These are phyloP conservation scores for Salix caprea DNA, from an alignment of 345 rosid genomes.

Conservation along the genomic window DNA sequence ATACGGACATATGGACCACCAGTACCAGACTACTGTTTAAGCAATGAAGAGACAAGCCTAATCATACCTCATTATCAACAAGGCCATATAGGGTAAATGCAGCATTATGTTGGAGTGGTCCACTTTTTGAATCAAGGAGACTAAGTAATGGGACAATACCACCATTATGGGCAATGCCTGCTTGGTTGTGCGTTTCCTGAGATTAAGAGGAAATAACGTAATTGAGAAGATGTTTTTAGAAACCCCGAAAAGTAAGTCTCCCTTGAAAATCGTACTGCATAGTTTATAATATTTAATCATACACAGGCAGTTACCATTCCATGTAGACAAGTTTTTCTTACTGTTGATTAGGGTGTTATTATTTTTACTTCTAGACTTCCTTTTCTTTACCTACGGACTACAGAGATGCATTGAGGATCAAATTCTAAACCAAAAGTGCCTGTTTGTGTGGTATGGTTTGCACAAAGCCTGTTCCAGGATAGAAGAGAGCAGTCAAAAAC, in stretches of 20 bases:
- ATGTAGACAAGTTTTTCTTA: background rate
- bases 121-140: conserved; percentile 55
- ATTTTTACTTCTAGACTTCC: background rate
- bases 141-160: conserved; percentile 52
- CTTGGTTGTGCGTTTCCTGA: conserved; percentile 80
- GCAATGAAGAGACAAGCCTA: background rate
- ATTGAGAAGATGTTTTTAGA: background rate
- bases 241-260: background rate
- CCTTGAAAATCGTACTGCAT: background rate
- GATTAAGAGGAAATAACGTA: background rate
- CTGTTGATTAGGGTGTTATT: background rate
- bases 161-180: conserved; percentile 69
- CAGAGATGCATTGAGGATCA: background rate
- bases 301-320: background rate
- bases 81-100: conserved; percentile 70
- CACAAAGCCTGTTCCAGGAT: background rate
- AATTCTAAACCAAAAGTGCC: background rate
- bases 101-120: conserved; percentile 69
- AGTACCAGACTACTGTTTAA: background rate
- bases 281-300: background rate
- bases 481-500: background rate
- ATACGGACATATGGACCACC: background rate
- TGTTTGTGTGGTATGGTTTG: background rate
- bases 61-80: conserved; percentile 68
- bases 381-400: background rate